phyloP scores from a whole-genome alignment of 768 basidiomycete species.

The Rhodotorula paludigena region DNA sequence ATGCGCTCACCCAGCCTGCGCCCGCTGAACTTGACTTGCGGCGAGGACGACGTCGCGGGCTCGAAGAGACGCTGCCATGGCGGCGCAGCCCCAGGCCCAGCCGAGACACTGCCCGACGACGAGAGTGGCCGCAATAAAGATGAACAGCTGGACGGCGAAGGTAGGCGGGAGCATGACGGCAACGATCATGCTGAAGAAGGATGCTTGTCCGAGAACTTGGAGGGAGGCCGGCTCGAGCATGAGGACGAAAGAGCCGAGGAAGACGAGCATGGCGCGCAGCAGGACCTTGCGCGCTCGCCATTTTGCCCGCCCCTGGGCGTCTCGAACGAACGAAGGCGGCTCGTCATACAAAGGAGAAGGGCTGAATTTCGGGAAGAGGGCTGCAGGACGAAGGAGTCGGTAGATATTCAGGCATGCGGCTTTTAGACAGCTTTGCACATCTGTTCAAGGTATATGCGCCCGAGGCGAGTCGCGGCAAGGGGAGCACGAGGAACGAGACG shows the following conservation, averaged over 20 bases:
- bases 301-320: not conserved
- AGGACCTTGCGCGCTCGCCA: constrained; percentile 24
- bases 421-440: too few relatives aligned
- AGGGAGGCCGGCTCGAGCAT: not conserved
- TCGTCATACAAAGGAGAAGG: constrained; percentile 4
- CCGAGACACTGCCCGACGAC: constrained; percentile 46
- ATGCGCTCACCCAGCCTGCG: constrained; percentile 41
- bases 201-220: constrained; percentile 1
- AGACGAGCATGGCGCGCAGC: constrained; percentile 9
- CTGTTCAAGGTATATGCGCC: not conserved
- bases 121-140: constrained; percentile 15
- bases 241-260: constrained; percentile 17
- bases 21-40: constrained; percentile 35
- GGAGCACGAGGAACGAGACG: not conserved
- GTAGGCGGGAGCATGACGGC: constrained; percentile 31
- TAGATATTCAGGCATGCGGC: too few relatives aligned
- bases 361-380: constrained; percentile 10
- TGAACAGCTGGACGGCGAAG: constrained; percentile 21
- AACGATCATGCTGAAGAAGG: constrained; percentile 24
- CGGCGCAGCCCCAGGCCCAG: constrained; percentile 58
- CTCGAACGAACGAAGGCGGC: not conserved
- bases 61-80: constrained; percentile 54
- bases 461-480: not conserved
- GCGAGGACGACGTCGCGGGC: constrained; percentile 45
- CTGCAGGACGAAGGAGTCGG: not conserved